phyloP scores from a whole-genome alignment of 2,329 filamentous ascomycete genomes.

The Sporothrix brunneoviolacea region DNA sequence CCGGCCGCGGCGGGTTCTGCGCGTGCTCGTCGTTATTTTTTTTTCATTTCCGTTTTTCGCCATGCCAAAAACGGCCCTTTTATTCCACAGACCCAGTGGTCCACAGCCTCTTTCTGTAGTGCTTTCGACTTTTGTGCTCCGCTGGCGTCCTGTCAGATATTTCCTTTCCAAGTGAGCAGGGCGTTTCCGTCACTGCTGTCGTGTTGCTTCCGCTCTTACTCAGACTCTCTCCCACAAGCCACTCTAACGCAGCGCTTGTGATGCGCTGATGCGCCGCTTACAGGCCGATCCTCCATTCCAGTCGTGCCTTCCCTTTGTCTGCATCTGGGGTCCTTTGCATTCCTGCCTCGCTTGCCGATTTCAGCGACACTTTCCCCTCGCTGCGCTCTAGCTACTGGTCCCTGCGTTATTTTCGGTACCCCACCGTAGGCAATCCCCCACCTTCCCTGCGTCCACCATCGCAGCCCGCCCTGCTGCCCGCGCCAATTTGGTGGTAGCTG shows the following conservation, averaged over 20 bases:
- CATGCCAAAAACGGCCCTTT: conserved; percentile 1
- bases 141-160: no score
- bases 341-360: neutral
- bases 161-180: no score
- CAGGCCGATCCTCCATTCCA: conserved; percentile 1
- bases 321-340: neutral
- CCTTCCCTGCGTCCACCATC: neutral
- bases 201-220: no score
- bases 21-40: neutral
- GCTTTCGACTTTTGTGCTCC: no score
- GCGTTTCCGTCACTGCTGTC: no score
- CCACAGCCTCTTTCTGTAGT: no score
- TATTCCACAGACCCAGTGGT: neutral
- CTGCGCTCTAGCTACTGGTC: conserved; percentile 14
- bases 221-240: no score
- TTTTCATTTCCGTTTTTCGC: neutral
- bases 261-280: conserved; percentile 3
- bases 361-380: conserved; percentile 17
- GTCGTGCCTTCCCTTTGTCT: neutral
- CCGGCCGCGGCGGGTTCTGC: neutral
- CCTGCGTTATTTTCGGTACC: conserved; percentile 18
- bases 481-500: conserved; percentile 5
- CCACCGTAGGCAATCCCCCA: conserved; percentile 13
- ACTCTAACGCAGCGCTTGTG: neutral
- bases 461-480: neutral